phyloP scores from a whole-genome alignment of 2,329 filamentous ascomycete genomes.

The Myrmaecium sp. region DNA sequence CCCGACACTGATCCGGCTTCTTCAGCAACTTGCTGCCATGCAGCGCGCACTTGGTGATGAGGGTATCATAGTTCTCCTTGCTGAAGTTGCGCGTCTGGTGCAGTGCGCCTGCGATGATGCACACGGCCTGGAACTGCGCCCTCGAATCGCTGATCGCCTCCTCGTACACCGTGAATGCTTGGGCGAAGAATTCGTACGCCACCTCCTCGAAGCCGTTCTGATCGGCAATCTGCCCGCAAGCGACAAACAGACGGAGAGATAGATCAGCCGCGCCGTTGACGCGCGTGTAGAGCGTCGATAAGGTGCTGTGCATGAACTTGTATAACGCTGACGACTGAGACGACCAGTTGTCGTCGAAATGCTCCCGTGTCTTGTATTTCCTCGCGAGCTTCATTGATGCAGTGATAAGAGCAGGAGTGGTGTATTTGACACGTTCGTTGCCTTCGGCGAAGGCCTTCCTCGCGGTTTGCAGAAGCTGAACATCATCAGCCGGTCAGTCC shows the following conservation, averaged over 20 bases:
- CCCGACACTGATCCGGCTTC: constrained; percentile 94
- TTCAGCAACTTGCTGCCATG: constrained; percentile 94
- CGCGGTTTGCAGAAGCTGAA: constrained; percentile 63
- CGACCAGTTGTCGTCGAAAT: constrained; percentile 62
- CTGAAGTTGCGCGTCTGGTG: constrained; percentile 82
- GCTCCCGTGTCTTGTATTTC: constrained; percentile 77
- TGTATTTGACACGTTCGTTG: constrained; percentile 90
- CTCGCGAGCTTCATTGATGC: constrained; percentile 78
- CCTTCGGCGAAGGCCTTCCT: constrained; percentile 79
- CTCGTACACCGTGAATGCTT: constrained; percentile 96
- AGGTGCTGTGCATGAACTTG: constrained; percentile 83
- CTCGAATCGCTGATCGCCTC: constrained; percentile 90
- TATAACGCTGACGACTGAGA: constrained; percentile 65
- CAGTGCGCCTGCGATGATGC: constrained; percentile 75
- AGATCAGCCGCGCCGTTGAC: constrained; percentile 80
- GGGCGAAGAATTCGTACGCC: constrained; percentile 94
- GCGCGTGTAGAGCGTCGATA: constrained; percentile 75
- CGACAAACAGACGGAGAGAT: constrained; percentile 73
- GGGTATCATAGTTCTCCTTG: constrained; percentile 94
- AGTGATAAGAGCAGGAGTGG: constrained; percentile 81
- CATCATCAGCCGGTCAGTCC: constrained; percentile 6
- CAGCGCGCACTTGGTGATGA: constrained; percentile 93
- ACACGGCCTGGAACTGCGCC: constrained; percentile 95
- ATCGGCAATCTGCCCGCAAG: constrained; percentile 84
- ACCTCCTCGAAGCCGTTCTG: constrained; percentile 88